Evolutionary conservation across 352 stramenopile genomes (phyloP), one percentile per base, ranked within the genome.

Genomic region (Phytophthora sojae): DNA sequence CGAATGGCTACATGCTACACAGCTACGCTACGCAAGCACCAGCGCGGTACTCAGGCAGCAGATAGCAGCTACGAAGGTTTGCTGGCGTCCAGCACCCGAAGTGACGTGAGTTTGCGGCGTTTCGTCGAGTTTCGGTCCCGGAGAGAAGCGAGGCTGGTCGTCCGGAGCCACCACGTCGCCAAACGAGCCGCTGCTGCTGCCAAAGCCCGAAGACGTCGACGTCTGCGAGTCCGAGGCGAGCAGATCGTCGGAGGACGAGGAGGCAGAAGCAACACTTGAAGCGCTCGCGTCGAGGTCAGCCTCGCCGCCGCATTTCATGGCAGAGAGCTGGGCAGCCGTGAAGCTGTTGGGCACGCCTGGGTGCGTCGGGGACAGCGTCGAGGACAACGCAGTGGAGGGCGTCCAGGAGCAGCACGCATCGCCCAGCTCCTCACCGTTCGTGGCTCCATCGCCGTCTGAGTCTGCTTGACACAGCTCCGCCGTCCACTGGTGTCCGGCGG

Each of bases 341-440:
- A 88, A 88, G 47, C 64, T 69, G 53, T 86, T 82, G 1, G 68
- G 29, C 12, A 85, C 68, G 4, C 81, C 81, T 45, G 81, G 81
- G 19, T 82, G 80, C 45, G 67, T 85, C 9, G 69, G 65, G 15
- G 52, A 17, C 39, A 39, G 23, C 29, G 58, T 55, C 29, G 58
- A 56, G 2, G 71, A 57, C 37, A 75, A 76, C 21, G 59, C 71
- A 2, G 42, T 45, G 25, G 44, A 39, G 4, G 70, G 9, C 6
- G 63, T 71, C 89, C 89, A 98, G 7, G 66, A 64, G 66, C 93
- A 98, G 71, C 89, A 93, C 11, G 91, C 89, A 61, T 98, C 93
- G 9, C 90, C 92, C 0, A 98, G 77, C 62, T 98, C 93, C 73
- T 96, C 76, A 3, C 93, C 93, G 64, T 98, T 98, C 3, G 87